phyloP scores from a whole-genome alignment of 106 monocot species.

The Agapanthus africanus region DNA sequence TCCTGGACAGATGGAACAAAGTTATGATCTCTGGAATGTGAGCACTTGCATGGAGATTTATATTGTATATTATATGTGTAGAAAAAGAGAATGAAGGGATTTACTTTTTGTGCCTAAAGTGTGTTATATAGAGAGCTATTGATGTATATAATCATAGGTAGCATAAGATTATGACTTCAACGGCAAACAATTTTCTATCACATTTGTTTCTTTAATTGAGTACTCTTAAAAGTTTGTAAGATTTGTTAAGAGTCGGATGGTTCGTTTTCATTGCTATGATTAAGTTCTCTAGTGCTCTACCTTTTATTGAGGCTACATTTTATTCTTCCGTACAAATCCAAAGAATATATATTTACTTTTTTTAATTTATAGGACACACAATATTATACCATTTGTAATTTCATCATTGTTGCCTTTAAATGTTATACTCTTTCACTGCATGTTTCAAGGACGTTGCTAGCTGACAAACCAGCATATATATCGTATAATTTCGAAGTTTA shows the following conservation, averaged over 20 bases:
- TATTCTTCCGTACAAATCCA: neutral
- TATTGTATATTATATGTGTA: too few species aligned
- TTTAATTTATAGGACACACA: neutral
- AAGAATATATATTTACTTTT: neutral
- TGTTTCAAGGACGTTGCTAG: too few species aligned
- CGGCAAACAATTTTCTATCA: neutral
- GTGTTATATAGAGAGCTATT: neutral
- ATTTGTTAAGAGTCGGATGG: neutral
- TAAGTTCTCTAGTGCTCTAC: conserved; percentile 3
- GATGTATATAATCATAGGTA: neutral
- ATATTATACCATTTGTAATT: neutral
- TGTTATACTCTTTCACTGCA: neutral
- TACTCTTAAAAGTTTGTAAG: too few species aligned
- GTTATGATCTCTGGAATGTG: conserved; percentile 33
- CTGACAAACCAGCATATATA: too few species aligned
- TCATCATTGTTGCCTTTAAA: neutral
- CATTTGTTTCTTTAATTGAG: neutral
- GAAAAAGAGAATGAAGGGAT: conserved; percentile 15
- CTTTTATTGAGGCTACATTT: neutral
- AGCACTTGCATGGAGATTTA: too few species aligned
- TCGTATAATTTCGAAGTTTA: too few species aligned
- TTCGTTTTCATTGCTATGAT: conserved; percentile 3
- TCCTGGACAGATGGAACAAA: conserved; percentile 45
- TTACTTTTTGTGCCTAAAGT: conserved; percentile 20
- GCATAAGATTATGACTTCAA: neutral